phyloP scores from a whole-genome alignment of 2,329 filamentous ascomycete species.

The Akanthomyces dipterigenus region DNA sequence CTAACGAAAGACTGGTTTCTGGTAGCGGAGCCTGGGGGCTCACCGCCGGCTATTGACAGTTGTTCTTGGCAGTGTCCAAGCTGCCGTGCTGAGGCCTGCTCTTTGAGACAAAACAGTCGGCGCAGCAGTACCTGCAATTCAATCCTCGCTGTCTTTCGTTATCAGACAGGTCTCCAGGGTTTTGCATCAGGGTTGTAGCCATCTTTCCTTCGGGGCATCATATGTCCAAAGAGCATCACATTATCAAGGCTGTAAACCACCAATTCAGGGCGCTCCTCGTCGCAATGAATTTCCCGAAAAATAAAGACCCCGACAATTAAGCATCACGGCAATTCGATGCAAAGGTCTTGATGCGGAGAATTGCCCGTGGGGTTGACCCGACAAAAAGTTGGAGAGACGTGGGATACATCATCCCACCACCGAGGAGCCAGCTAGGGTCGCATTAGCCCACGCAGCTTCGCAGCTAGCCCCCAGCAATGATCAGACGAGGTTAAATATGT shows the following conservation, averaged over 20 bases:
- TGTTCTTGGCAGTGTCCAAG: neutral
- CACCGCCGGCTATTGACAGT: neutral
- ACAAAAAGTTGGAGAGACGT: neutral
- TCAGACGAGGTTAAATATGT: constrained; percentile 9
- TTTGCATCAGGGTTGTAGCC: no score
- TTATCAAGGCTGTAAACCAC: no score
- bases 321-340: neutral
- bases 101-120: no score
- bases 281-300: no score
- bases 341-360: neutral
- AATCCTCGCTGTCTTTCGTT: no score
- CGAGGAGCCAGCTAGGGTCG: neutral
- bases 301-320: neutral
- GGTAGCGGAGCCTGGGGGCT: neutral
- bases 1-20: no score
- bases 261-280: no score
- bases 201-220: no score
- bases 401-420: neutral
- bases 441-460: neutral
- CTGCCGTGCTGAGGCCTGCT: no score
- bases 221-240: no score
- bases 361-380: neutral
- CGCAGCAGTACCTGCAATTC: no score
- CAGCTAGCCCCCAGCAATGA: neutral
- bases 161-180: no score